Base-by-base conservation (phyloP, 352 stramenopile genomes). In the Phytophthora litchii region DNA sequence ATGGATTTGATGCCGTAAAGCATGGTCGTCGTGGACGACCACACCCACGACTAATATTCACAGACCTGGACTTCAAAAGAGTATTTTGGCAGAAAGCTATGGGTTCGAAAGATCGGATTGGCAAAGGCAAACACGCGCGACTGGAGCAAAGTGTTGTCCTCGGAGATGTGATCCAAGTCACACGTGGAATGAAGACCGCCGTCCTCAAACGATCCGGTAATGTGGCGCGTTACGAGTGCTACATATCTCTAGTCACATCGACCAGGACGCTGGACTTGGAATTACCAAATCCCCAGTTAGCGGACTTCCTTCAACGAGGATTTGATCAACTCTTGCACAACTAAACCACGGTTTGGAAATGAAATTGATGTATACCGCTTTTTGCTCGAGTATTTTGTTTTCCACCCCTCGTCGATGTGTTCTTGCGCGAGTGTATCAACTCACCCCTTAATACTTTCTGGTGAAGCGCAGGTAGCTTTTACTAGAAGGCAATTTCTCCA, bases 381-480 rank as follows among this genome's bases (percentile, higher is more conserved):
- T 27, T 5, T 5, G 5, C 5, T 27, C 23, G 23, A 27, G 3
- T 5, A 5, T 27, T 27, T 3, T 27, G 23, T 27, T 27, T 27
- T n/a, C n/a, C 23, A 27, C 5, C 23, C 5, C 5, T 27, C 23
- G 23, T 27, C 5, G 23, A 27, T 27, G 23, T 5, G 5, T 5
- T 27, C 23, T 27, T 27, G 23, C 5, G 21, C 17, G 20, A 21
- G 41, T 21, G 20, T 27, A 27, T 14, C 38, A 3, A 44, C 16
- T 27, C 23, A 27, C 23, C 3, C 5, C 23, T 60, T 27, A 69
- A 19, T 73, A 74, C 12, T 82, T 38, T 25, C 66, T 73, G 3
- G 78, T 95, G 48, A 95, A 89, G 23, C 83, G 74, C 43, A 96
- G 66, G 67, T 95, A 96, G 4, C 56, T 45, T 57, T 91, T 90